Evolutionary conservation across 768 basidiomycete genomes (phyloP), one percentile per base, ranked within the genome.

Genomic region (Leccinellum luteum): DNA sequence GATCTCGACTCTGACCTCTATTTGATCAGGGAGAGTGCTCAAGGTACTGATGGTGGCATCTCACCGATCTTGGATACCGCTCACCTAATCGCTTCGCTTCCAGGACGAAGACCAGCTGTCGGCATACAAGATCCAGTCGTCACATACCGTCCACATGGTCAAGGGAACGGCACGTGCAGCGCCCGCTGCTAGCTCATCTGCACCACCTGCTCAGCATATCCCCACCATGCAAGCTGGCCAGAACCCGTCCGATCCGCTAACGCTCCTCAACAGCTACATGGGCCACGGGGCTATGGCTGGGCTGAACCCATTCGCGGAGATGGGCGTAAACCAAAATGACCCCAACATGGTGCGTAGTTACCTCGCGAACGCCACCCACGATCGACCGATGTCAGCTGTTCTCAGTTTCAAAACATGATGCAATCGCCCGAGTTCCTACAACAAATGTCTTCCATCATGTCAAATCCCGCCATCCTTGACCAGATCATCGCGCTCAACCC

Each of bases 221-320:
- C 94, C 94, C 15, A 81, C 82, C 10, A 94, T 97, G 92, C 92
- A 92, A 64, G 81, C 94, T 0, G 96, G 94, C 2, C 92, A 96
- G 78, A 92, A 92, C 68, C 86, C 85, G 1, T 83, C 86, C 60
- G 92, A 94, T 72, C 93, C 92, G 0, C 84, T 94, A 57, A 93
- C 91, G 0, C 87, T 84, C 56, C 79, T 93, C 51, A 95, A 94
- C 69, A 79, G 86, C 15, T 85, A 87, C 66, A 74, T 84, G 72
- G 90, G 87, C 0, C 91, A 86, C 62, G 92, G 92, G 1, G 77
- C 83, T 17, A 84, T 92, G 83, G 89, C 89, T 0, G 89, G 90
- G 6, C 78, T 95, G 69, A 98, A 98, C 66, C 96, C 97, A 0
- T 98, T 99, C 67, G 81, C 88, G 0, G 89, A 88, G 4, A 85